Percentiles rank a stretch among this genome's conserved stretches.
These are phyloP conservation scores for Elasticomyces elasticus DNA, from an alignment of 495 filamentous ascomycete species.

Conservation along the genomic window DNA sequence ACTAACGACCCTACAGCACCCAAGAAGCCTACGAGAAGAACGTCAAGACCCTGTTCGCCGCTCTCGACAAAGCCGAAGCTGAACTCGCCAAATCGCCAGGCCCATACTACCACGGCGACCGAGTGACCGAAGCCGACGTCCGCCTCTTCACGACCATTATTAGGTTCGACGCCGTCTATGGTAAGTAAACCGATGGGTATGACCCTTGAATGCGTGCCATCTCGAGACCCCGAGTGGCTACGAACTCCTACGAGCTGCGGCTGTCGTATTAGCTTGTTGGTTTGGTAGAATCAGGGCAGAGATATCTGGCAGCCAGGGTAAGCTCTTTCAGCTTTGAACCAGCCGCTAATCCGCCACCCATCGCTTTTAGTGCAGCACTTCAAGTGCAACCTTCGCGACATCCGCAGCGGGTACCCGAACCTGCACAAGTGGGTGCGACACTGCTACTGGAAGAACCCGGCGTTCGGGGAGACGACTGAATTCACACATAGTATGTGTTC, in stretches of 20 bases:
- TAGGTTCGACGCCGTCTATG: not conserved
- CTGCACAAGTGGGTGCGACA: slow-evolving; percentile 58
- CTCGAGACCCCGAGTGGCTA: too few species aligned
- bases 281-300: too few species aligned
- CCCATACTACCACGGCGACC: slow-evolving; percentile 58
- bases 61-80: slow-evolving; percentile 60
- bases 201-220: slow-evolving; percentile 45
- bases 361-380: slow-evolving; percentile 96
- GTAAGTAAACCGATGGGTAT: too few species aligned
- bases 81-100: slow-evolving; percentile 48
- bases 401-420: slow-evolving; percentile 62
- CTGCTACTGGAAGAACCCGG: slow-evolving; percentile 58
- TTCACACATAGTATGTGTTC: slow-evolving; percentile 50
- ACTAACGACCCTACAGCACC: slow-evolving; percentile 37
- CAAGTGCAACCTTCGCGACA: slow-evolving; percentile 81
- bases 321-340: too few species aligned
- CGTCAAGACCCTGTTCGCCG: slow-evolving; percentile 56
- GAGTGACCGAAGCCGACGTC: slow-evolving; percentile 73
- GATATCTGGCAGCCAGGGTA: too few species aligned
- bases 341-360: too few species aligned
- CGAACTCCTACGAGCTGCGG: too few species aligned
- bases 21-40: slow-evolving; percentile 37
- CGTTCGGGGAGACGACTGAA: slow-evolving; percentile 53
- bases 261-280: too few species aligned
- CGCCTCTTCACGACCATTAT: slow-evolving; percentile 52